A percentile compares a stretch with the other conserved stretches of the same genome.
Conservation (phyloP, 2,329 filamentous ascomycete species). For the Cytospora chrysosperma region DNA sequence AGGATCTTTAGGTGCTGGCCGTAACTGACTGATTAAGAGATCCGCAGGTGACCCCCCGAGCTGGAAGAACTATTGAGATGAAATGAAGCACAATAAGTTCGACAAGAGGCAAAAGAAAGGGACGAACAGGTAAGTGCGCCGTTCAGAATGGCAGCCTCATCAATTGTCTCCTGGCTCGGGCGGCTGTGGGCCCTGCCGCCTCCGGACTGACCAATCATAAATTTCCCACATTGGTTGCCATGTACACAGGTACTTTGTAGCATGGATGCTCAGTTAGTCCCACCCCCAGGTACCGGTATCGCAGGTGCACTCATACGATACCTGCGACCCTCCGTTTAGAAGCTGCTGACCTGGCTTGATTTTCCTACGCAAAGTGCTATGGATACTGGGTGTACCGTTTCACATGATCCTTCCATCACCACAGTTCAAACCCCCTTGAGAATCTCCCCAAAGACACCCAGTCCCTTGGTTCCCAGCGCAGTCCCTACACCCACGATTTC, state of each 20-base stretch:
- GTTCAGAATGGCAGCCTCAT: constrained; percentile 10
- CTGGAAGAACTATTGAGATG: constrained; percentile 11
- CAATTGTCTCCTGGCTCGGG: constrained; percentile 15
- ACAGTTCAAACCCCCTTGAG: constrained; percentile 20
- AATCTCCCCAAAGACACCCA: constrained; percentile 63
- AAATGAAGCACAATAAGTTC: constrained; percentile 10
- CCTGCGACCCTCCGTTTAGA: not conserved
- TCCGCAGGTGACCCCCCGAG: not conserved
- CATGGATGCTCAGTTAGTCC: not conserved
- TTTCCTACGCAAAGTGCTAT: not conserved
- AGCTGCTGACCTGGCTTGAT: not conserved
- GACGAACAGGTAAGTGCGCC: constrained; percentile 1
- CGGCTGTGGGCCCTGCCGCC: not conserved
- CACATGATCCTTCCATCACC: not conserved
- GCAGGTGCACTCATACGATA: not conserved
- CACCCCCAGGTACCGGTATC: not conserved
- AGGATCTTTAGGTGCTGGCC: not conserved
- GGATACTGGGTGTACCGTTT: not conserved
- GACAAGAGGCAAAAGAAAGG: constrained; percentile 9
- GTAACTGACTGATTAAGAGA: not conserved
- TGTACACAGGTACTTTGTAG: not conserved
- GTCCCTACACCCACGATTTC: constrained; percentile 67
- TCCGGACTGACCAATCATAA: constrained; percentile 3
- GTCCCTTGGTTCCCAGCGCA: constrained; percentile 62
- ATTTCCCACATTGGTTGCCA: not conserved